Evolutionary conservation across 495 filamentous ascomycete genomes (phyloP), one percentile per base, ranked within the genome.

Genomic region (Penicillium atrosanguineum): DNA sequence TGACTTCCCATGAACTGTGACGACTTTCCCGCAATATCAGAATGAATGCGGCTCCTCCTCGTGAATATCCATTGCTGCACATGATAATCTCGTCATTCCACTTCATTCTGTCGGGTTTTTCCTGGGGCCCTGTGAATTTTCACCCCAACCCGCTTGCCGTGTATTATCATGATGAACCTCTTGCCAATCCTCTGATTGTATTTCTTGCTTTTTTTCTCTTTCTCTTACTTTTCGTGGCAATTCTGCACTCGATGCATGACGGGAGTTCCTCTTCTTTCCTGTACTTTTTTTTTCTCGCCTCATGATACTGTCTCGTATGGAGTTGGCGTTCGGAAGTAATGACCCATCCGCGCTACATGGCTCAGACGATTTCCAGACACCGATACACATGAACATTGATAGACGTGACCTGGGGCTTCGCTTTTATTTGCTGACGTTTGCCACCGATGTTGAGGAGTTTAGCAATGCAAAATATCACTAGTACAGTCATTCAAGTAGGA

Each of bases 1-100:
- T 55, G 56, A 63, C 51, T 39, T 54, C 47, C 56, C 52, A 67
- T 55, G 64, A 64, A 52, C 20, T 44, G 47, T 52, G 20, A 59
- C 51, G 63, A 63, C 56, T 43, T 34, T 39, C 38, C 14, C 19
- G 37, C 44, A 48, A 19, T 31, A 38, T 25, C 40, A 26, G 36
- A 26, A 49, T 40, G 41, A 23, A 20, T 23, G 26, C 21, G 21
- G 12, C 21, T 31, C 28, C 23, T 29, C 42, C 25, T 46, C 48
- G 18, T 48, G 38, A 43, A 51, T 44, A 45, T 44, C 23, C 39
- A 49, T 39, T 12, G 6, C 43, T 44, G 38, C 29, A 43, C 19
- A 42, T 53, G 20, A 23, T 47, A 47, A 38, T 48, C 12, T 39
- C 40, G 44, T 50, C 48, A 18, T 53, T 42, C 31, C 37, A n/a